Evolutionary conservation across 495 filamentous ascomycete species (phyloP).

Genomic region (Penicillium nucicola): DNA sequence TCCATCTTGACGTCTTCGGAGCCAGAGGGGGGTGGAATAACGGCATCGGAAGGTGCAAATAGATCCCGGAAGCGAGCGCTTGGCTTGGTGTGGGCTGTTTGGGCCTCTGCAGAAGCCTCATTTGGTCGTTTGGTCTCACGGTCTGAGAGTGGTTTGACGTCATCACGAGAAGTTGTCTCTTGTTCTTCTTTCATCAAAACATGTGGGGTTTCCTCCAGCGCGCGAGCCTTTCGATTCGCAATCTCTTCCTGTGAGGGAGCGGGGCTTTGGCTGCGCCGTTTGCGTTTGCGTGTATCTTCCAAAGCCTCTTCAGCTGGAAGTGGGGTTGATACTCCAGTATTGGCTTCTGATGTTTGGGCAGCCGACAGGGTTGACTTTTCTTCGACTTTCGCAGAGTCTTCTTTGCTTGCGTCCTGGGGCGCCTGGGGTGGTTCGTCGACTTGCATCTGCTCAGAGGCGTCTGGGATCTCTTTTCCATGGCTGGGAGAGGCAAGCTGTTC

Average conservation of each 20-base stretch:
- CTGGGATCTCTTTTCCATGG: neutral
- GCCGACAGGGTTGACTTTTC: constrained; percentile 15
- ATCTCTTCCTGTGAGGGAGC: constrained; percentile 49
- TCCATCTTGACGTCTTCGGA: constrained; percentile 31
- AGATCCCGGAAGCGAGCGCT: constrained; percentile 55
- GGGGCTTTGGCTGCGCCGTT: constrained; percentile 69
- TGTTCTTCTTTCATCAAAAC: constrained; percentile 30
- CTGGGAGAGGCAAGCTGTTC: neutral
- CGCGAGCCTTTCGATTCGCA: constrained; percentile 44
- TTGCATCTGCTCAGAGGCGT: neutral
- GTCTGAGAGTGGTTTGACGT: neutral
- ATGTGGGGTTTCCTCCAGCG: constrained; percentile 25
- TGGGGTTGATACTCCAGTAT: constrained; percentile 33
- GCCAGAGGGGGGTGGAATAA: constrained; percentile 18
- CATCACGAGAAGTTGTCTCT: constrained; percentile 8
- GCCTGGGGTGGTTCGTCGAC: neutral
- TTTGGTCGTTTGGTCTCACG: neutral
- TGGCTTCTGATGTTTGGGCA: constrained; percentile 20
- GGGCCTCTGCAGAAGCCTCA: neutral
- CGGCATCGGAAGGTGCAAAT: constrained; percentile 34
- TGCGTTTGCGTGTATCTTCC: constrained; percentile 68
- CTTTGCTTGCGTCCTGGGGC: neutral
- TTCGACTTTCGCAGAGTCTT: constrained; percentile 8
- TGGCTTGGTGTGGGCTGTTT: constrained; percentile 15
- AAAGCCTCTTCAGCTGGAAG: constrained; percentile 32